Evolutionary conservation across 2,329 filamentous ascomycete species (phyloP), one percentile per base, ranked within the genome.

Genomic region (Colletotrichum echinochloae): DNA sequence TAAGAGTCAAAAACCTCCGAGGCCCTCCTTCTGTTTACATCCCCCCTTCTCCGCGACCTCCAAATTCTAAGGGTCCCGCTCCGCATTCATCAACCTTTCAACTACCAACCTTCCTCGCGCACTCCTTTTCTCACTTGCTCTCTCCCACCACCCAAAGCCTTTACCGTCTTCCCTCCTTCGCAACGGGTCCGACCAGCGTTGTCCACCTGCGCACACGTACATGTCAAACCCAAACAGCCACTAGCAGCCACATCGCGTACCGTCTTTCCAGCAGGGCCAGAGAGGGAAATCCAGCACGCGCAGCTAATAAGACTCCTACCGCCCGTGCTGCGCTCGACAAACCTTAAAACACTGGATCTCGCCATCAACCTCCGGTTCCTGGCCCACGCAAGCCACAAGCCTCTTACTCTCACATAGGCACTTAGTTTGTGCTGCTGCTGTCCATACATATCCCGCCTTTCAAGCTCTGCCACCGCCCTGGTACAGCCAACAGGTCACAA

Each of bases 1-100:
- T 66, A 56, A 39, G 49, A 66, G 51, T 70, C 66, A 70, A 70
- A 70, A 70, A 56, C 62, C 62, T 70, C 62, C 62, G 62, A 70
- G 56, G 66, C 63, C 66, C 62, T 70, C 60, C 46, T 28, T 35
- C 48, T 61, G 33, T 60, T 56, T 66, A 56, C 54, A 54, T 37
- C 20, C 51, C 30, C 18, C 41, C 30, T 55, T 20, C 33, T 39
- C n/a, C n/a, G n/a, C 23, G 26, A 65, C 57, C 37, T 63, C 48
- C 30, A 65, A 56, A 57, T 46, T 39, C 52, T 46, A 35, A 39
- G 63, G 63, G 54, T 65, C 46, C 55, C 33, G 41, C 59, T 26
- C 59, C 30, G 46, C 57, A 35, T 48, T n/a, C 57, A 60, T 60
- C 57, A 60, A 60, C 57, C 55, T 41, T 57, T 41, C n/a, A 18